phyloP scores from a whole-genome alignment of 805 yeast genomes.

The Suhomyces canberraensis region DNA sequence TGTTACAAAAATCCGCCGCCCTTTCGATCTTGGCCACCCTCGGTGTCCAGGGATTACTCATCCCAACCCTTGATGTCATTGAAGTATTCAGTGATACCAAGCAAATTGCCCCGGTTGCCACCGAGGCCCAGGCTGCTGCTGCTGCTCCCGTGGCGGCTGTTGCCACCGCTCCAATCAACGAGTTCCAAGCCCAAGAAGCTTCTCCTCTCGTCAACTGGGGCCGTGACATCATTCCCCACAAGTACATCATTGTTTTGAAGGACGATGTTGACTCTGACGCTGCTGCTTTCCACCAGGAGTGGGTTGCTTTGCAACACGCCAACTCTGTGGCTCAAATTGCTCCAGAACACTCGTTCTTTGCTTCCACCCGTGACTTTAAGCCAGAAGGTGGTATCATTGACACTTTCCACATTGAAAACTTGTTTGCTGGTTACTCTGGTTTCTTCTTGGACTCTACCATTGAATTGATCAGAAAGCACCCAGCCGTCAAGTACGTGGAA shows the following conservation, averaged over 20 bases:
- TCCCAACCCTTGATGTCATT: constrained; percentile 23
- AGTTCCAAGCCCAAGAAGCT: neutral
- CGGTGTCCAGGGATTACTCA: constrained; percentile 35
- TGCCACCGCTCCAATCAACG: neutral
- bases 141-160: neutral
- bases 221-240: constrained; percentile 58
- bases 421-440: constrained; percentile 80
- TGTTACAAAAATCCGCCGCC: constrained; percentile 43
- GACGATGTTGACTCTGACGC: constrained; percentile 52
- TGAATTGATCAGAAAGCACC: constrained; percentile 65
- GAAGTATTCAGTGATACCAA: constrained; percentile 18
- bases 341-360: constrained; percentile 34
- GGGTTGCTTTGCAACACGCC: constrained; percentile 56
- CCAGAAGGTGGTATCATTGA: constrained; percentile 34
- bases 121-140: neutral
- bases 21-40: constrained; percentile 40
- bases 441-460: constrained; percentile 72
- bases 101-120: constrained; percentile 2
- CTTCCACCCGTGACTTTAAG: constrained; percentile 18
- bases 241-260: constrained; percentile 85
- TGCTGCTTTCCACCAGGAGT: constrained; percentile 61
- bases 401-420: constrained; percentile 55
- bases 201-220: constrained; percentile 29
- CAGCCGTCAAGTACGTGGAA: constrained; percentile 67
- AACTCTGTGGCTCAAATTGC: constrained; percentile 36